Percentiles rank a stretch among this genome's conserved stretches.
phyloP scores from a whole-genome alignment of 2,329 filamentous ascomycete species.

The Cytospora paraplurivora region DNA sequence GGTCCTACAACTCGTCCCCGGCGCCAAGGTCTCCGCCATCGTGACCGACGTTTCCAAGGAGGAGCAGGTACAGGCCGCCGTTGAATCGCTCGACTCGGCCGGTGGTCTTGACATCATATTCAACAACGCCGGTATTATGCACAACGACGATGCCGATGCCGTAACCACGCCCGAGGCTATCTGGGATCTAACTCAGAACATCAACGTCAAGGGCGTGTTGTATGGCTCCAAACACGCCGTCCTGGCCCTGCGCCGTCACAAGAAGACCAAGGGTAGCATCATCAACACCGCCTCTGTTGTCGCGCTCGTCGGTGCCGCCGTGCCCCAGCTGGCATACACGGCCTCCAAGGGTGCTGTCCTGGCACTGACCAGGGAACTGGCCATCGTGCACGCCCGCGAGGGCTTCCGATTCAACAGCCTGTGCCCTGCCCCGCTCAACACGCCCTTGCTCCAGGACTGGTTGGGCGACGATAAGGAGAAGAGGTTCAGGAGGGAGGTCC shows the following conservation, averaged over 20 bases:
- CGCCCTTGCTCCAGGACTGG: conserved; percentile 89
- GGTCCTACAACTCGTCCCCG: conserved; percentile 71
- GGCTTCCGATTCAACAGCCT: conserved; percentile 87
- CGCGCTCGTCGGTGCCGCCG: conserved; percentile 82
- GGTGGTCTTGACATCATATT: conserved; percentile 90
- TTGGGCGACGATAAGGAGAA: conserved; percentile 84
- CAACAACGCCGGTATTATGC: conserved; percentile 99
- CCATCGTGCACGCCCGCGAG: conserved; percentile 89
- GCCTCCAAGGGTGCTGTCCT: conserved; percentile 92
- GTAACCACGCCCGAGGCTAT: conserved; percentile 84
- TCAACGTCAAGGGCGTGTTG: conserved; percentile 99
- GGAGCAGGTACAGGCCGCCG: conserved; percentile 70
- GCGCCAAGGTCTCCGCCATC: conserved; percentile 43
- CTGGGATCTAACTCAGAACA: conserved; percentile 90
- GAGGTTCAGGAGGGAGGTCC: conserved; percentile 79
- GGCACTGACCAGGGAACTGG: conserved; percentile 85
- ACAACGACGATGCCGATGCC: conserved; percentile 77
- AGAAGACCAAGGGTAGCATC: conserved; percentile 77
- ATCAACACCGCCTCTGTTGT: conserved; percentile 94
- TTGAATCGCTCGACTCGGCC: conserved; percentile 77
- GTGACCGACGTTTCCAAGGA: conserved; percentile 82
- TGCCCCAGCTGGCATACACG: conserved; percentile 89
- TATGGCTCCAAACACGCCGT: conserved; percentile 92
- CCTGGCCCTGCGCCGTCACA: conserved; percentile 74
- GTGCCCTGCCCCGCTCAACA: conserved; percentile 91